A percentile compares a stretch with the other conserved stretches of the same genome.
These are phyloP conservation scores for Eustoma russellianum DNA, from an alignment of 257 asterid species.

Conservation along the genomic window DNA sequence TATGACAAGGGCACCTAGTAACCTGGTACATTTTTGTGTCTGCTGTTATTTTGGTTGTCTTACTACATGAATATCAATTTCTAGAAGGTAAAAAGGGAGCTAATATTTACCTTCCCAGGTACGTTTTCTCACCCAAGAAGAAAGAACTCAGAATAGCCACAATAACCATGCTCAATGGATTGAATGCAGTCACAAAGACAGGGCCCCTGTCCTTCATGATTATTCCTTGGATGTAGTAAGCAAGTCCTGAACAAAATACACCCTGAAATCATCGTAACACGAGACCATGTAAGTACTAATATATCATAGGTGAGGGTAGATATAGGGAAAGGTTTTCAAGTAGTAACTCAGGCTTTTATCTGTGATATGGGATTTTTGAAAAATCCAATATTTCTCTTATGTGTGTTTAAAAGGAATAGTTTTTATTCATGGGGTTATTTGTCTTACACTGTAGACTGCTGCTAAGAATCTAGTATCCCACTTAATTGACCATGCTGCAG, in stretches of 20 bases:
- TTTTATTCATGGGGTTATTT: neutral
- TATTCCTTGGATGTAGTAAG: constrained; percentile 78
- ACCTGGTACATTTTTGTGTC: constrained; percentile 35
- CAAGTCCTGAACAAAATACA: constrained; percentile 74
- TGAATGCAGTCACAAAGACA: constrained; percentile 83
- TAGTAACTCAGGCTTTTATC: neutral
- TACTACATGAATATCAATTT: no score
- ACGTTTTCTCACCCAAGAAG: constrained; percentile 59
- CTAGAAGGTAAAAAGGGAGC: neutral
- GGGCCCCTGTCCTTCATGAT: constrained; percentile 84
- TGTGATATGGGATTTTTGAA: neutral
- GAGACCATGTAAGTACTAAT: neutral
- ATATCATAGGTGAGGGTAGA: neutral
- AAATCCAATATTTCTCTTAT: no score
- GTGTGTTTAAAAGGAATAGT: neutral
- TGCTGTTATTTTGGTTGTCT: constrained; percentile 4
- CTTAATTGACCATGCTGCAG: constrained; percentile 66
- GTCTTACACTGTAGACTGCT: constrained; percentile 74
- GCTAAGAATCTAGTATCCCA: constrained; percentile 76
- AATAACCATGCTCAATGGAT: constrained; percentile 78
- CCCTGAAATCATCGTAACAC: constrained; percentile 40
- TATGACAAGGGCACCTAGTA: constrained; percentile 69
- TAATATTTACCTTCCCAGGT: constrained; percentile 64
- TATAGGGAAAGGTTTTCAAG: no score
- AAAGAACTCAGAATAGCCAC: constrained; percentile 81